These are phyloP conservation scores for Blastobotrys elegans DNA, from an alignment of 1,139 yeast genomes.

Conservation along the genomic window DNA sequence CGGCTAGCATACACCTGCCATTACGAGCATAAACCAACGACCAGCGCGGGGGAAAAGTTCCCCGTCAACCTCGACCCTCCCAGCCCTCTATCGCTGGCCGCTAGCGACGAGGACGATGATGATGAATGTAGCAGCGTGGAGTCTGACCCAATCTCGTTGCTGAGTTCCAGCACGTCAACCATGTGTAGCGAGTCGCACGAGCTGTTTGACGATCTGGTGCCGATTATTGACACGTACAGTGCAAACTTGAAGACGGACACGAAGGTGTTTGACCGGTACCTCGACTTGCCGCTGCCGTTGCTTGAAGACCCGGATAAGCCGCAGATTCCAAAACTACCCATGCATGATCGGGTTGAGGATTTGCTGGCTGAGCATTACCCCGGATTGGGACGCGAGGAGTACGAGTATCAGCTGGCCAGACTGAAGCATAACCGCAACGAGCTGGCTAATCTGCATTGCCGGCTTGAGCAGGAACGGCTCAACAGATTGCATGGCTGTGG, in stretches of 20 bases:
- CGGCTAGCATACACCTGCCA: background rate
- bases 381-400: constrained; percentile 19
- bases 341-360: constrained; percentile 24
- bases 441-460: constrained; percentile 19
- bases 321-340: constrained; percentile 25
- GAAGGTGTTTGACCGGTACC: constrained; percentile 25
- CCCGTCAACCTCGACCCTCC: constrained; percentile 7
- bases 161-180: background rate
- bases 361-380: constrained; percentile 24
- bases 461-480: constrained; percentile 14
- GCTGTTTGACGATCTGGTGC: constrained; percentile 2
- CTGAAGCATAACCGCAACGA: constrained; percentile 25
- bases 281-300: constrained; percentile 25
- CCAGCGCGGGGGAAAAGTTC: background rate
- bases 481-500: background rate
- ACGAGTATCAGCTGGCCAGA: constrained; percentile 23
- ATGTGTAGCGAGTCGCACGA: background rate
- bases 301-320: constrained; percentile 29
- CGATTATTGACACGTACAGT: constrained; percentile 3
- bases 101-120: background rate
- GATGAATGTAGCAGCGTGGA: background rate
- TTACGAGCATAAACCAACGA: background rate
- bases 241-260: constrained; percentile 10
- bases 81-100: constrained; percentile 1
- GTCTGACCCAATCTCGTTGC: background rate